Conservation (phyloP, 73 alveolate genomes). For the Diophrys sp. region DNA sequence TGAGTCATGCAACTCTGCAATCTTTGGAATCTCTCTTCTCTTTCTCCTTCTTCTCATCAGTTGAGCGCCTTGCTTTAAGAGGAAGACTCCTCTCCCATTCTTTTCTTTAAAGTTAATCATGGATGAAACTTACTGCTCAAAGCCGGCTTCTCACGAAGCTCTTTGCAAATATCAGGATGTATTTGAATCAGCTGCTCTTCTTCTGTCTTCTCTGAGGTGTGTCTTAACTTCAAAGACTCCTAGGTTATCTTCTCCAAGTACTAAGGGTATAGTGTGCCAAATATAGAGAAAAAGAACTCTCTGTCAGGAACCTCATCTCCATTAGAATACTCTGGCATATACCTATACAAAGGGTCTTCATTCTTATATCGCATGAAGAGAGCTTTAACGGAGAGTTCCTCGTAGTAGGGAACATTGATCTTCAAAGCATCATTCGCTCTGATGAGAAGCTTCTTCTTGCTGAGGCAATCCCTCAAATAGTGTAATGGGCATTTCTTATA, state of each 20-base stretch:
- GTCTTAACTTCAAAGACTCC: neutral
- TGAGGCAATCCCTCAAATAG: neutral
- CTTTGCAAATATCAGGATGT: neutral
- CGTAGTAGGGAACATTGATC: conserved; percentile 1
- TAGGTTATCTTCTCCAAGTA: neutral
- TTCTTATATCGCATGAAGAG: neutral
- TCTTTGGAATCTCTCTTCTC: conserved; percentile 1
- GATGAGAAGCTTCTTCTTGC: neutral
- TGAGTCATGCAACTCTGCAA: neutral
- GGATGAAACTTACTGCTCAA: neutral
- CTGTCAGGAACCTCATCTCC: neutral
- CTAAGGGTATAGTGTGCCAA: neutral
- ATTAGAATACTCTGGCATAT: neutral
- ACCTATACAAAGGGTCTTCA: neutral
- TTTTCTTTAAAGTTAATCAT: neutral
- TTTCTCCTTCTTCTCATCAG: neutral
- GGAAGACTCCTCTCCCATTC: conserved; percentile 4
- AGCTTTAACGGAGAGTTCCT: neutral
- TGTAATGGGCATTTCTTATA: conserved; percentile 5
- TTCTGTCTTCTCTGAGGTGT: neutral
- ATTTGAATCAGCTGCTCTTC: neutral
- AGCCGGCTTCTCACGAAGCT: neutral
- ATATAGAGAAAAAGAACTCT: neutral
- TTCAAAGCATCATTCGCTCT: neutral
- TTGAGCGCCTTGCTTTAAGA: neutral